Evolutionary conservation across 2,329 filamentous ascomycete species (phyloP).

Genomic region (Fragosphaeria purpurea): DNA sequence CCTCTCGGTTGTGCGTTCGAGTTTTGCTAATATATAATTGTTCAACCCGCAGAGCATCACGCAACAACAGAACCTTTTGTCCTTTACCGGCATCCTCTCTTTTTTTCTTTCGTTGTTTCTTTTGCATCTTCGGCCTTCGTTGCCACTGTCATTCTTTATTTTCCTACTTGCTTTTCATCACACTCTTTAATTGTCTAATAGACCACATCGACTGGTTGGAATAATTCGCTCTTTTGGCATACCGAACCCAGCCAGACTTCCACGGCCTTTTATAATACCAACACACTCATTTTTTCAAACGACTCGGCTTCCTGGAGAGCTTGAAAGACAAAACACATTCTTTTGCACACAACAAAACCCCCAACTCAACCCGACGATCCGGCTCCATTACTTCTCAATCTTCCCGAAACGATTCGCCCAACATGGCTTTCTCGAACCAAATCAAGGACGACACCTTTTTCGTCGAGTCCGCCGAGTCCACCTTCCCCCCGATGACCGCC

Average conservation of each 20-base stretch:
- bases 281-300: constrained; percentile 17
- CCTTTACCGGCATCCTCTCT: constrained; percentile 14
- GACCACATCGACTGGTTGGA: constrained; percentile 29
- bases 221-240: constrained; percentile 26
- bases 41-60: constrained; percentile 23
- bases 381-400: too few species aligned
- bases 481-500: constrained; percentile 49
- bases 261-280: constrained; percentile 13
- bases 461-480: constrained; percentile 45
- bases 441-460: constrained; percentile 39
- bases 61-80: constrained; percentile 24
- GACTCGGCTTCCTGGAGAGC: constrained; percentile 38
- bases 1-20: background rate
- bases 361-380: too few species aligned
- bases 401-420: too few species aligned
- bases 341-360: constrained; percentile 2
- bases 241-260: constrained; percentile 18
- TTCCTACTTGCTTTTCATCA: constrained; percentile 35
- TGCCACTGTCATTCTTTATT: constrained; percentile 50
- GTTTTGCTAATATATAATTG: constrained; percentile 15
- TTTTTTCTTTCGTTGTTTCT: constrained; percentile 19
- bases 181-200: constrained; percentile 52
- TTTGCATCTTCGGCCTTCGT: constrained; percentile 33
- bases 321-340: constrained; percentile 29
- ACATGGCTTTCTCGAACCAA: constrained; percentile 8